These are phyloP conservation scores for Heterobasidion irregulare DNA, from an alignment of 1,284 basidiomycete species.

Conservation along the genomic window DNA sequence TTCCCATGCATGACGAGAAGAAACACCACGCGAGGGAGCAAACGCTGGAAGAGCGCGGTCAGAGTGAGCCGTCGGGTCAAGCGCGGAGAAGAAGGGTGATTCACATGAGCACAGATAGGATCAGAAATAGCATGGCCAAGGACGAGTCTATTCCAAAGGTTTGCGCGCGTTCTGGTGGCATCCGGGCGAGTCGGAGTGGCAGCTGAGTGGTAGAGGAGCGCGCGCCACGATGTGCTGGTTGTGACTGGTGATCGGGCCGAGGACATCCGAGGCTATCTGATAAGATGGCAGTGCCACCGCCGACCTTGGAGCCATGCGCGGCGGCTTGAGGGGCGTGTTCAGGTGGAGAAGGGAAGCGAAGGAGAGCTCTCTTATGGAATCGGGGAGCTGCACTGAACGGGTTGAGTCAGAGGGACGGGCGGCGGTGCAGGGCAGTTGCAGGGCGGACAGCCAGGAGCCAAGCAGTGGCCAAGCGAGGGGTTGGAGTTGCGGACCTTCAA, in stretches of 20 bases:
- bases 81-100: constrained; percentile 8
- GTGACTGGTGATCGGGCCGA: neutral
- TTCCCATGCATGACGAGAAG: constrained; percentile 57
- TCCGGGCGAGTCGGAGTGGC: neutral
- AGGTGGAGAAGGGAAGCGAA: no score
- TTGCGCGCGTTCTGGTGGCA: neutral
- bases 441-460: no score
- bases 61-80: constrained; percentile 5
- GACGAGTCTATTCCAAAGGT: neutral
- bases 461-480: neutral
- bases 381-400: no score
- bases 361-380: no score
- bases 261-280: neutral
- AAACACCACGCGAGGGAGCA: constrained; percentile 52
- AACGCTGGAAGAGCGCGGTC: constrained; percentile 25
- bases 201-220: neutral
- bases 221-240: neutral
- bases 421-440: no score
- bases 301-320: no score
- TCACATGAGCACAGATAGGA: constrained; percentile 1
- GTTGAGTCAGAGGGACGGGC: no score
- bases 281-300: neutral
- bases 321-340: no score
- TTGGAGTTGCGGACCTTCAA: neutral
- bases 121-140: neutral